These are phyloP conservation scores for Verticillium nonalfalfae DNA, from an alignment of 2,329 filamentous ascomycete genomes.

Conservation along the genomic window DNA sequence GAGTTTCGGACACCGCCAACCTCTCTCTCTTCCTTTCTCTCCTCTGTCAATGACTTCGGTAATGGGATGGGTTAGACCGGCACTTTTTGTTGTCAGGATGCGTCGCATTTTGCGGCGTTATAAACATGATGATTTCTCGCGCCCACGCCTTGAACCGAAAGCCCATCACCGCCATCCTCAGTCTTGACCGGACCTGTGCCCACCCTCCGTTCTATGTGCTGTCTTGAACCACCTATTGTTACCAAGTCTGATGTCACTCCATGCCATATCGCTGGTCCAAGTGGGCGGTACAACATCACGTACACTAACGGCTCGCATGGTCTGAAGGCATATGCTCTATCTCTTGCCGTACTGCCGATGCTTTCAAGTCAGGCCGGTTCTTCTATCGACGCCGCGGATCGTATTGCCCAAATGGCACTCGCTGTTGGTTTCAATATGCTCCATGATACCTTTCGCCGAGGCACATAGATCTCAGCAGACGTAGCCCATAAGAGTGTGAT, in stretches of 20 bases:
- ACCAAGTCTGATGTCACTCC: neutral
- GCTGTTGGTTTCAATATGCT: too few species aligned
- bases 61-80: neutral
- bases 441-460: too few species aligned
- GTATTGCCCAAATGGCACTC: too few species aligned
- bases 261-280: too few species aligned
- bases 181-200: neutral
- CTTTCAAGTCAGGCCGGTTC: too few species aligned
- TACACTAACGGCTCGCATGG: too few species aligned
- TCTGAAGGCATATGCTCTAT: too few species aligned
- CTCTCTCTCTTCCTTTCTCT: neutral
- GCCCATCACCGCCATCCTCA: neutral
- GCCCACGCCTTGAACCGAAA: neutral
- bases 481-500: too few species aligned
- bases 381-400: too few species aligned
- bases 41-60: neutral
- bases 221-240: neutral
- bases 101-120: neutral
- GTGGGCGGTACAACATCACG: too few species aligned
- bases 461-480: too few species aligned
- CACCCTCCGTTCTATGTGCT: neutral
- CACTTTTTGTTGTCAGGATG: neutral
- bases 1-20: neutral
- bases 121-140: neutral
- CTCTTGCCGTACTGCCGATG: too few species aligned